A percentile compares a stretch with the other conserved stretches of the same genome.
phyloP scores from a whole-genome alignment of 306 rosid species.

The Comarum palustre region DNA sequence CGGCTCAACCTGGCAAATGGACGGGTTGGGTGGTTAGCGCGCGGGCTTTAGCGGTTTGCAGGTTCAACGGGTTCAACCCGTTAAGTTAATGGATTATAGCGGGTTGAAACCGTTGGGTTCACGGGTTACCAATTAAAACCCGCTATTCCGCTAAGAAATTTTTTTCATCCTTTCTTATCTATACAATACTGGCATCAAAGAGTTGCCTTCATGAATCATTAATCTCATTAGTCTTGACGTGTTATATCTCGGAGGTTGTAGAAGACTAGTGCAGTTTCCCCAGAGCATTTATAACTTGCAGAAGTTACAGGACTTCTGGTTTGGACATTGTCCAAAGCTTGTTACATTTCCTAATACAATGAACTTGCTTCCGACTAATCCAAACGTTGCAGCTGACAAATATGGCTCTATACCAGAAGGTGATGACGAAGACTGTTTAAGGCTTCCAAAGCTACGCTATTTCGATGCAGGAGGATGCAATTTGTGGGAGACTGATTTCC shows the following conservation, averaged over 20 bases:
- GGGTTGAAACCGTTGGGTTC: too few species aligned
- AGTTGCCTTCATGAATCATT: background rate
- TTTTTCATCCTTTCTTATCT: too few species aligned
- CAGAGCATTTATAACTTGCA: background rate
- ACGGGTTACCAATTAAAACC: too few species aligned
- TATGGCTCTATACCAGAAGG: background rate
- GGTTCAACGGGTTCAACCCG: too few species aligned
- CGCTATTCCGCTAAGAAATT: too few species aligned
- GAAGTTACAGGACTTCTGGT: fast-evolving
- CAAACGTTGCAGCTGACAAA: background rate
- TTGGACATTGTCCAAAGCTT: background rate
- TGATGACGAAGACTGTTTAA: background rate
- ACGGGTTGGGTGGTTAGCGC: too few species aligned
- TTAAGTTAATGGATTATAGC: too few species aligned
- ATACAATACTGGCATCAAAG: too few species aligned
- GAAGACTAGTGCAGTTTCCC: background rate
- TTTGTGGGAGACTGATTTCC: background rate
- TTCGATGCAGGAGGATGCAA: background rate
- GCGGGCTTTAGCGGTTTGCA: too few species aligned
- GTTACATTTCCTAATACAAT: background rate
- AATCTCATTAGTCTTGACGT: background rate
- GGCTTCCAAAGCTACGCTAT: background rate
- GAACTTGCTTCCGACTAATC: background rate
- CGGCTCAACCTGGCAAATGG: too few species aligned
- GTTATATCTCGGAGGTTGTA: background rate